Percentiles rank a stretch among this genome's conserved stretches.
Evolutionary conservation across 257 asterid species (phyloP).

Genomic region (Coffea eugenioides): DNA sequence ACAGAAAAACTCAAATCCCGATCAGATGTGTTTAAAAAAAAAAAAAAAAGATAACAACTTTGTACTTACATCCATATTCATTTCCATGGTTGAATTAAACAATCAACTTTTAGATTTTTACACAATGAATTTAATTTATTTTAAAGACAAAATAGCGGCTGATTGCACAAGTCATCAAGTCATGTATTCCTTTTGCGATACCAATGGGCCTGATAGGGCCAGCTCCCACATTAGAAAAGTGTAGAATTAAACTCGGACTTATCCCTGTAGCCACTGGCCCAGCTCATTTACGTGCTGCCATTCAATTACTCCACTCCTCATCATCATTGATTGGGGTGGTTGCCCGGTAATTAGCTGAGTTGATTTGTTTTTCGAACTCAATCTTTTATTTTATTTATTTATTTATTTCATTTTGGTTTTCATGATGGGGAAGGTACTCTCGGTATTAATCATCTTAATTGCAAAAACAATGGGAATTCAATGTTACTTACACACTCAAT

Average conservation of each 20-base stretch:
- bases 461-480: no score
- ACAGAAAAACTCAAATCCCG: background rate
- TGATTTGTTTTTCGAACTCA: no score
- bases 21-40: background rate
- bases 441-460: no score
- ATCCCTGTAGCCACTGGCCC: background rate
- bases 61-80: background rate
- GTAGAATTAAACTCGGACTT: background rate
- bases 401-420: no score
- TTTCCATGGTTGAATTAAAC: background rate
- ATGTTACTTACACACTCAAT: no score
- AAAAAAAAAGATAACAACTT: background rate
- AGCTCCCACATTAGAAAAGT: background rate
- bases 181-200: background rate
- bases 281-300: background rate
- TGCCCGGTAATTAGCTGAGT: background rate
- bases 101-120: no score
- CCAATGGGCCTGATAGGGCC: conserved; percentile 14
- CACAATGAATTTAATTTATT: background rate
- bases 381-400: no score
- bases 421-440: no score
- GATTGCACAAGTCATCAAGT: background rate
- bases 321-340: background rate
- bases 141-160: background rate
- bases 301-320: background rate